Evolutionary conservation across 2,329 filamentous ascomycete genomes (phyloP), one percentile per base, ranked within the genome.

Genomic region (Drechslera avenae): DNA sequence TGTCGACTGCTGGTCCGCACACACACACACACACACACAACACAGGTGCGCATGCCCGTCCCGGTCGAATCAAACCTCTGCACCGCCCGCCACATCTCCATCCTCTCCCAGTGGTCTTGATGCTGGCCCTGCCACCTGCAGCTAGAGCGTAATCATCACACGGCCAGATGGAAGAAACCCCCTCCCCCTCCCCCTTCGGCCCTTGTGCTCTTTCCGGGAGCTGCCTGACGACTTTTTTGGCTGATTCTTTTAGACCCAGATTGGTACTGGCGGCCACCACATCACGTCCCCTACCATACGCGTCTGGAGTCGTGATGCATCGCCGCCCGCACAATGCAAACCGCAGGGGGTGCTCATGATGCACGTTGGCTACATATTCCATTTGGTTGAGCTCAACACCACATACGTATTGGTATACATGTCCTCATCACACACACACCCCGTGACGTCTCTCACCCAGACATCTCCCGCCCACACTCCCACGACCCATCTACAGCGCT

Each of bases 41-140:
- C 9, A 28, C 26, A 14, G 14, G 21, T 16, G 41, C 41, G 37
- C 46, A 14, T 41, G n/a, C 34, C 37, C 41, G 35, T 31, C 33
- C 26, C 51, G 9, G 36, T n/a, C 42, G 42, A 54, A 54, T 54
- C 51, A 46, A 12, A 21, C n/a, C 5, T 32, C 32, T 32, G 41
- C 39, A 33, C 41, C 37, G 34, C 19, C 26, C n/a, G 19, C 19
- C 21, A 16, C 35, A 16, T n/a, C 35, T 45, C 40, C 49, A 46
- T 40, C 32, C 16, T 30, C 50, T 23, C 28, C 34, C 39, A 51
- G 26, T 50, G 26, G 26, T 28, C 26, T 12, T 28, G 42, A 49
- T 8, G 6, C 2, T 23, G 42, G 52, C 40, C 28, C 33, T 50
- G 41, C 43, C 31, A 40, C 36, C 26, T 42, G 41, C 39, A 47